phyloP scores from a whole-genome alignment of 192 early-diverging fungal genomes.

The Podila epigama region DNA sequence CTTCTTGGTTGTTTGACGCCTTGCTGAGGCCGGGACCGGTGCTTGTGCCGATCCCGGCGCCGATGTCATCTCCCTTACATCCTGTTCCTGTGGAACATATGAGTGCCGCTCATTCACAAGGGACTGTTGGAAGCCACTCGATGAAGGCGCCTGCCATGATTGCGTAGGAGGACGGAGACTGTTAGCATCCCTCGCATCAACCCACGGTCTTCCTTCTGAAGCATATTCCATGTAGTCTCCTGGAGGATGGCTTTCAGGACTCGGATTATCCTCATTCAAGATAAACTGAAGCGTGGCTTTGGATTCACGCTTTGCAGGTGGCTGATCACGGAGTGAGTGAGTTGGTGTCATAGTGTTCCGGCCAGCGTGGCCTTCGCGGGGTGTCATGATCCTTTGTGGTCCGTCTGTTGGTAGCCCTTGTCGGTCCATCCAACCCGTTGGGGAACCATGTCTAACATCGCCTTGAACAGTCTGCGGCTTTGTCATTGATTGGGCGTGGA shows the following conservation, averaged over 20 bases:
- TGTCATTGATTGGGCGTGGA: too few species aligned
- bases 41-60: too few species aligned
- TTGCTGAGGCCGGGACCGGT: too few species aligned
- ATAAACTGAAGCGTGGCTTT: constrained; percentile 41
- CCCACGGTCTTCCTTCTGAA: background rate
- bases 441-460: too few species aligned
- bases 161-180: background rate
- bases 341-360: background rate
- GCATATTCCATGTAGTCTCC: background rate
- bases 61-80: too few species aligned
- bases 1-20: background rate
- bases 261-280: constrained; percentile 26
- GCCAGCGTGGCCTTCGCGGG: background rate
- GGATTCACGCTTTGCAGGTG: constrained; percentile 14
- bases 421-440: too few species aligned
- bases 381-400: background rate
- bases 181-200: background rate
- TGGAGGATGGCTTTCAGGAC: constrained; percentile 7
- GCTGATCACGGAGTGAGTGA: background rate
- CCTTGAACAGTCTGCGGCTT: too few species aligned
- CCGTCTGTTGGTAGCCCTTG: background rate
- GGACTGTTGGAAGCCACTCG: background rate
- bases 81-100: background rate
- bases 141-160: background rate
- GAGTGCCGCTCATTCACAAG: background rate